Evolutionary conservation across 164 flowering plant genomes (phyloP).

Genomic region (Dillenia turbinata): DNA sequence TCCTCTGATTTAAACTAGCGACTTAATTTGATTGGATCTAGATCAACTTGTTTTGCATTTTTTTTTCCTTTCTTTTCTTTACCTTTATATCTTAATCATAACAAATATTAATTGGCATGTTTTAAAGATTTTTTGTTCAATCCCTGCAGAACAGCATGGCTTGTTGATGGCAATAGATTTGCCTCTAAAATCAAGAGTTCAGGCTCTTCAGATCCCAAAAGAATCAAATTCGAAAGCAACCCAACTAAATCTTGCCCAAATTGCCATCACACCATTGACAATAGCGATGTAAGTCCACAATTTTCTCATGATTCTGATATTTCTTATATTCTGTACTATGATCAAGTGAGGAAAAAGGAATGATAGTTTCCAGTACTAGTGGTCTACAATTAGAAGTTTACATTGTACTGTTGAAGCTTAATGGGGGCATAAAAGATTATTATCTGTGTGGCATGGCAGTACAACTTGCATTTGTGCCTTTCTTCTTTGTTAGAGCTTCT

Average conservation of each 20-base stretch:
- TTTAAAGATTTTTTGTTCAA: neutral
- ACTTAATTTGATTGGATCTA: too few relatives aligned
- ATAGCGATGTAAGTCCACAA: slow-evolving; percentile 64
- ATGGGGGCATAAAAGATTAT: too few relatives aligned
- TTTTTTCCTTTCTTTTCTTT: too few relatives aligned
- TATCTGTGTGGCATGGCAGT: too few relatives aligned
- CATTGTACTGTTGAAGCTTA: too few relatives aligned
- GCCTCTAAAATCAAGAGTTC: slow-evolving; percentile 90
- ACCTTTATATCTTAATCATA: too few relatives aligned
- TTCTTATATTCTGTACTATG: neutral
- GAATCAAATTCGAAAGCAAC: slow-evolving; percentile 68
- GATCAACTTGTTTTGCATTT: too few relatives aligned
- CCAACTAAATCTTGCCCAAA: slow-evolving; percentile 81
- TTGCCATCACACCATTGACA: slow-evolving; percentile 69
- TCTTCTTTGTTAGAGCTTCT: neutral
- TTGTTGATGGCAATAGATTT: slow-evolving; percentile 77
- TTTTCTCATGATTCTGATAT: neutral
- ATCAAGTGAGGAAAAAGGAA: neutral
- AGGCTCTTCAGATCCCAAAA: slow-evolving; percentile 34
- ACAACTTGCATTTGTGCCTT: neutral
- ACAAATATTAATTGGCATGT: too few relatives aligned
- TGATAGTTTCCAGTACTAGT: neutral
- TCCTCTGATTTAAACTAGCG: too few relatives aligned
- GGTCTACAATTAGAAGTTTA: too few relatives aligned
- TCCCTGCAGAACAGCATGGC: slow-evolving; percentile 73